Conservation (phyloP, 2,329 filamentous ascomycete species). For the Diaporthe citriasiana region DNA sequence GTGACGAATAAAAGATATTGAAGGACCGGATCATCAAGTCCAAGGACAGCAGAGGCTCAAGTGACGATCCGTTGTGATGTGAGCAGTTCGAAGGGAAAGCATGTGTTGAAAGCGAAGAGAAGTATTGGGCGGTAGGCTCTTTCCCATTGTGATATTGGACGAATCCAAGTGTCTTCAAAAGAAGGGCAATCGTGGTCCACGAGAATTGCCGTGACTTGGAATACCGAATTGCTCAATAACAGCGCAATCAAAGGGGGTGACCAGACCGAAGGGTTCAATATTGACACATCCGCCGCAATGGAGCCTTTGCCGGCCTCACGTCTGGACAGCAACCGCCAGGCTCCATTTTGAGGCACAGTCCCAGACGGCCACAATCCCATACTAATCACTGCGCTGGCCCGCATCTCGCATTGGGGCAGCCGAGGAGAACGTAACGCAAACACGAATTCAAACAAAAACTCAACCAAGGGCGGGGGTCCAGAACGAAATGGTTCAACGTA, state of each 20-base stretch:
- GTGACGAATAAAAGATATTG: background rate
- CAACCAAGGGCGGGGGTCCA: constrained; percentile 35
- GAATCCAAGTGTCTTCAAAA: background rate
- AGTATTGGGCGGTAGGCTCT: background rate
- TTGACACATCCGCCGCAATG: background rate
- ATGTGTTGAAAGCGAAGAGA: background rate
- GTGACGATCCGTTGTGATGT: background rate
- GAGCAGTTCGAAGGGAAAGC: constrained; percentile 8
- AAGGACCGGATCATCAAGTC: background rate
- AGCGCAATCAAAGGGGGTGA: background rate
- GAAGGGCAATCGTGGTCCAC: background rate
- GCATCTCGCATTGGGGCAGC: background rate
- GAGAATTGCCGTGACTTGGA: background rate
- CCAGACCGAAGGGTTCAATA: background rate
- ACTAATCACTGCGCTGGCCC: background rate
- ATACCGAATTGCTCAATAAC: background rate
- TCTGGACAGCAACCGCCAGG: background rate
- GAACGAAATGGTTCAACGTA: constrained; percentile 67
- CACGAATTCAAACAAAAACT: background rate
- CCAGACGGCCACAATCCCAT: background rate
- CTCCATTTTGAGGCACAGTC: background rate
- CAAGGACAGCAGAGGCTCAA: background rate
- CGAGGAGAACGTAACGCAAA: background rate
- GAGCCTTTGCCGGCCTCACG: background rate
- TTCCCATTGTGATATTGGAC: constrained; percentile 2